Percentiles rank a stretch among this genome's conserved stretches.
These are phyloP conservation scores for Brassica incana DNA, from an alignment of 345 rosid species.

Conservation along the genomic window DNA sequence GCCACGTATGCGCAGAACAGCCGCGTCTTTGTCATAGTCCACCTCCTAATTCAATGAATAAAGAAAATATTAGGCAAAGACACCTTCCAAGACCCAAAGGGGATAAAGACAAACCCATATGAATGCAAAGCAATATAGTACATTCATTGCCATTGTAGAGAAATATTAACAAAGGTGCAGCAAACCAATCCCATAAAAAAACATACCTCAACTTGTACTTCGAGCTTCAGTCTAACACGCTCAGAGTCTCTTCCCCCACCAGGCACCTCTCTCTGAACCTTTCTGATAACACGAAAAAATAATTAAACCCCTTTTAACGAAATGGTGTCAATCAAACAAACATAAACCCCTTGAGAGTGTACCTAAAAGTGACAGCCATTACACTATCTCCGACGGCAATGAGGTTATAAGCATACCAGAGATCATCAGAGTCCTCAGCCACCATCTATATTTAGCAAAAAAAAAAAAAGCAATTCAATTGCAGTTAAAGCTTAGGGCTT, in stretches of 20 bases:
- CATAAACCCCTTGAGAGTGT: not conserved
- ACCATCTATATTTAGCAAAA: slow-evolving; percentile 52
- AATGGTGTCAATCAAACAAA: not conserved
- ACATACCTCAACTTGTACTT: slow-evolving; percentile 82
- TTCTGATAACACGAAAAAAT: too few species aligned
- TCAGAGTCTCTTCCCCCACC: slow-evolving; percentile 87
- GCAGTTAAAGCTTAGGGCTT: not conserved
- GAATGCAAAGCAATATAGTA: not conserved
- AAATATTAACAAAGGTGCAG: not conserved
- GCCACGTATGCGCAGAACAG: slow-evolving; percentile 81
- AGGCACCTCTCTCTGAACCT: slow-evolving; percentile 71
- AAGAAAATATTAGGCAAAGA: not conserved
- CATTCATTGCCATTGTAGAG: not conserved
- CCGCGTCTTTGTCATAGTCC: slow-evolving; percentile 83
- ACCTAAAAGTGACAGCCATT: slow-evolving; percentile 93
- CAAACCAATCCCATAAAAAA: not conserved
- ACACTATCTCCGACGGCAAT: slow-evolving; percentile 73
- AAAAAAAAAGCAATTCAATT: not conserved
- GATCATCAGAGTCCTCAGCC: slow-evolving; percentile 82
- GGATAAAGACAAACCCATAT: not conserved
- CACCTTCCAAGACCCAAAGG: not conserved
- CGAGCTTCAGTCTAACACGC: slow-evolving; percentile 74
- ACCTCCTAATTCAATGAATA: slow-evolving; percentile 46
- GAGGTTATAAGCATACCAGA: slow-evolving; percentile 87
- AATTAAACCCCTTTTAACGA: not conserved